Conservation (phyloP, 441 rosid genomes). For the Gossypium davidsonii region DNA sequence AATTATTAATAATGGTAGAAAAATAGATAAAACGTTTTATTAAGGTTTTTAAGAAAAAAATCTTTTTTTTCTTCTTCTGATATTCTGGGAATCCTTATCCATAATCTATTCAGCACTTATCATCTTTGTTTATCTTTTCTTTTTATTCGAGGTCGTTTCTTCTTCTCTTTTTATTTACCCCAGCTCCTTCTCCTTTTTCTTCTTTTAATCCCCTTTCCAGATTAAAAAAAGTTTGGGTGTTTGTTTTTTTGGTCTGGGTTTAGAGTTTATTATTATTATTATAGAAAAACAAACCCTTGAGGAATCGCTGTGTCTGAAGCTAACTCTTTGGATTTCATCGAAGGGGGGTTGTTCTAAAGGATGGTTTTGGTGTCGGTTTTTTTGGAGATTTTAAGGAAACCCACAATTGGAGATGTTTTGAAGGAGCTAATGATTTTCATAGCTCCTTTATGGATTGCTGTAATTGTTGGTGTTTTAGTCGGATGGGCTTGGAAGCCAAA, state of each 20-base stretch:
- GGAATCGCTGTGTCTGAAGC: conserved; percentile 22
- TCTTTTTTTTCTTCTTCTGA: conserved; percentile 16
- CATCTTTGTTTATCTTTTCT: not conserved
- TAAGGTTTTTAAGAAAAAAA: not conserved
- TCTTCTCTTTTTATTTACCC: not conserved
- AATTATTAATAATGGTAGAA: not conserved
- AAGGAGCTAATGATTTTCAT: conserved; percentile 43
- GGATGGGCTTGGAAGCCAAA: conserved; percentile 94
- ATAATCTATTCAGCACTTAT: not conserved
- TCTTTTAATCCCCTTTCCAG: not conserved
- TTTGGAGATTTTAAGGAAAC: conserved; percentile 37
- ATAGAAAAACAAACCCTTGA: conserved; percentile 26
- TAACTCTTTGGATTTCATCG: no score
- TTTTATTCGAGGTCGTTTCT: not conserved
- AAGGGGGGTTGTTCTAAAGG: not conserved
- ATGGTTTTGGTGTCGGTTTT: conserved; percentile 48
- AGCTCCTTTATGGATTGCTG: conserved; percentile 70
- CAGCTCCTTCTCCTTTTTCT: not conserved
- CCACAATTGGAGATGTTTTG: conserved; percentile 33
- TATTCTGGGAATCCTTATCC: conserved; percentile 43
- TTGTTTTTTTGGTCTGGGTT: not conserved
- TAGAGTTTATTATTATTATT: not conserved
- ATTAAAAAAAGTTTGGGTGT: not conserved
- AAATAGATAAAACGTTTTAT: not conserved
- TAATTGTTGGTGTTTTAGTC: conserved; percentile 63